Base-by-base conservation (phyloP, 1,284 basidiomycete species). In the Porphyrellus sp. region DNA sequence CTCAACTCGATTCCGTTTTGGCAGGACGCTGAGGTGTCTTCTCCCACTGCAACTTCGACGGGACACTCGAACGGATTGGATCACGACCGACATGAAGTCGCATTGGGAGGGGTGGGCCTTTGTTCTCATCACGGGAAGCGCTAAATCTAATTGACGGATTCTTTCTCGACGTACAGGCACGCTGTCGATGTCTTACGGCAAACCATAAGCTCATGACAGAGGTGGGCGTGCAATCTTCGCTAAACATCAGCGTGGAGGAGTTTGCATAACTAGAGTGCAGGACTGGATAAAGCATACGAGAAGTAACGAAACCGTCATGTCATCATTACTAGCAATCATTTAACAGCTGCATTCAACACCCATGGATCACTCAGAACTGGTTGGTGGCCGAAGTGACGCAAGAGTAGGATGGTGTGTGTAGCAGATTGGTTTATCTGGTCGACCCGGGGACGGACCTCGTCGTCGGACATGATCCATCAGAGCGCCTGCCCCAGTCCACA, bases 221-320 rank as follows among this genome's bases (percentile, higher is more conserved):
- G 16, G 16, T 18, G 13, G 43, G 62, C 8, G 60, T 64, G 13
- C 62, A 61, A 38, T 27, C 46, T 9, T 46, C 30, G 38, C 35
- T n/a, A 4, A 27, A 8, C 9, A 15, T 13, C 18, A 5, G 23
- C 18, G 16, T 24, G 1, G 43, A 44, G 11, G 21, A 41, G 44
- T 16, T 23, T 2, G 40, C 20, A 8, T 46, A 48, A 34, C 13
- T 9, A 24, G 21, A 30, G 5, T 4, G 9, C 18, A 25, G 24
- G 12, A 11, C 12, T 24, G 16, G 4, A 31, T 16, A 34, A 23
- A 13, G 23, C 21, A 42, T 39, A 35, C 23, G 30, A 38, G 37
- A 15, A 46, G 51, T 30, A 24, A 33, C 20, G 35, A 33, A 48
- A 18, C 11, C 13, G 15, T 33, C 43, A 52, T 48, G 20, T 46